These are phyloP conservation scores for Brassica nigra DNA, from an alignment of 345 rosid genomes.

Conservation along the genomic window DNA sequence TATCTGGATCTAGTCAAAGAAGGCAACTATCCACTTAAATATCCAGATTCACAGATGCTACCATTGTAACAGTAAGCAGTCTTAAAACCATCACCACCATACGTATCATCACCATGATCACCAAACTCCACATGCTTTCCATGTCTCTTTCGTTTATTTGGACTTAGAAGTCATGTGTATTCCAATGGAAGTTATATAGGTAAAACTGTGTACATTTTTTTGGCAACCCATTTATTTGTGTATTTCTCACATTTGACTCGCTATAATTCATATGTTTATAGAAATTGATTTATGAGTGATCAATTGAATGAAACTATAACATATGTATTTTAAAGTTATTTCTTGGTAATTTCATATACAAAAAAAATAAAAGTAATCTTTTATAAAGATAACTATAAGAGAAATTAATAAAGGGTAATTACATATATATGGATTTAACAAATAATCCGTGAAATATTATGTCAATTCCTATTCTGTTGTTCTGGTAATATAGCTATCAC, in stretches of 20 bases:
- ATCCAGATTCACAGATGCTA: not conserved
- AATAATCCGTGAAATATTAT: not conserved
- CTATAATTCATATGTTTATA: not conserved
- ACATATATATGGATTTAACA: not conserved
- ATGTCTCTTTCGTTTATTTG: not conserved
- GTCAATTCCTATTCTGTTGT: not conserved
- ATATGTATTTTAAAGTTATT: not conserved
- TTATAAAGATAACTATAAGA: too few relatives aligned
- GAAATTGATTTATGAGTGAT: not conserved
- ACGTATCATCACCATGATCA: not conserved
- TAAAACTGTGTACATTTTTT: not conserved
- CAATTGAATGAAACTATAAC: not conserved
- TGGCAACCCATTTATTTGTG: not conserved
- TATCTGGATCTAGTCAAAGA: not conserved
- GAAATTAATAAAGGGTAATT: not conserved
- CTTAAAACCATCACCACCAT: not conserved
- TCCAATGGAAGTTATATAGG: not conserved
- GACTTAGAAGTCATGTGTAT: not conserved
- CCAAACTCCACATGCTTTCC: not conserved
- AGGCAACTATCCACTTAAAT: not conserved
- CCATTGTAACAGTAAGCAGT: not conserved
- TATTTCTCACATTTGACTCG: not conserved
- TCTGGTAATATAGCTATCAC: not conserved
- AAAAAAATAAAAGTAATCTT: too few relatives aligned
- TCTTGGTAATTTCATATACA: not conserved